Percentiles rank a stretch among this genome's conserved stretches.
These are phyloP conservation scores for Capronia americana DNA, from an alignment of 2,329 filamentous ascomycete genomes.

Conservation along the genomic window DNA sequence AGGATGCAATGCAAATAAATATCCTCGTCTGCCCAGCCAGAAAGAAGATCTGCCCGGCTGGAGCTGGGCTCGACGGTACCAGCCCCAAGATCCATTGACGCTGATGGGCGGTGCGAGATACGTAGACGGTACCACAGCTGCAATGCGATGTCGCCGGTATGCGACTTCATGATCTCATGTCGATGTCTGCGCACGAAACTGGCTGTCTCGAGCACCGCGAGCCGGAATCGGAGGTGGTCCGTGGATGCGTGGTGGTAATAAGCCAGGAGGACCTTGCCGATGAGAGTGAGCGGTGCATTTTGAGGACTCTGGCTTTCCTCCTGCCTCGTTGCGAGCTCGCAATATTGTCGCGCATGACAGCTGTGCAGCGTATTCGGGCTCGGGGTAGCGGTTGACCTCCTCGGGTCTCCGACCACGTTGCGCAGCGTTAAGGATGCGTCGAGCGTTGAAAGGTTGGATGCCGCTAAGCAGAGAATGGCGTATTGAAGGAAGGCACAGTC, in stretches of 20 bases:
- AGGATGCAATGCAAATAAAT: slow-evolving; percentile 34
- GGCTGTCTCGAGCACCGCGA: slow-evolving; percentile 15
- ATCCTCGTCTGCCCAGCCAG: slow-evolving; percentile 29
- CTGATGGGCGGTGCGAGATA: slow-evolving; percentile 35
- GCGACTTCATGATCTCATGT: slow-evolving; percentile 5
- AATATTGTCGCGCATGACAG: slow-evolving; percentile 18
- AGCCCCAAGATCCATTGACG: slow-evolving; percentile 33
- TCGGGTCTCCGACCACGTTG: background rate
- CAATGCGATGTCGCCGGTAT: slow-evolving; percentile 18
- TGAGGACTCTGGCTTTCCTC: background rate
- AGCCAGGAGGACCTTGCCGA: slow-evolving; percentile 23
- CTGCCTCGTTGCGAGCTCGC: slow-evolving; percentile 5
- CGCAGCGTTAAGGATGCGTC: slow-evolving; percentile 5
- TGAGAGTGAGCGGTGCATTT: slow-evolving; percentile 4
- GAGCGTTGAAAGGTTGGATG: slow-evolving; percentile 23
- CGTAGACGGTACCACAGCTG: slow-evolving; percentile 41
- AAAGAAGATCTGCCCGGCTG: background rate
- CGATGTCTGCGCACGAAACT: slow-evolving; percentile 9
- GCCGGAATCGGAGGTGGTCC: slow-evolving; percentile 24
- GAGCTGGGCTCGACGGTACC: slow-evolving; percentile 26
- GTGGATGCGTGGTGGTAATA: slow-evolving; percentile 28
- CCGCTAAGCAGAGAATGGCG: slow-evolving; percentile 26
- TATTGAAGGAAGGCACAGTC: slow-evolving; percentile 1
- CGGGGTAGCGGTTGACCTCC: slow-evolving; percentile 20
- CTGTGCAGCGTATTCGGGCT: slow-evolving; percentile 13